Evolutionary conservation across 106 monocot species (phyloP), one percentile per base, ranked within the genome.

Genomic region (Phalaenopsis equestris): DNA sequence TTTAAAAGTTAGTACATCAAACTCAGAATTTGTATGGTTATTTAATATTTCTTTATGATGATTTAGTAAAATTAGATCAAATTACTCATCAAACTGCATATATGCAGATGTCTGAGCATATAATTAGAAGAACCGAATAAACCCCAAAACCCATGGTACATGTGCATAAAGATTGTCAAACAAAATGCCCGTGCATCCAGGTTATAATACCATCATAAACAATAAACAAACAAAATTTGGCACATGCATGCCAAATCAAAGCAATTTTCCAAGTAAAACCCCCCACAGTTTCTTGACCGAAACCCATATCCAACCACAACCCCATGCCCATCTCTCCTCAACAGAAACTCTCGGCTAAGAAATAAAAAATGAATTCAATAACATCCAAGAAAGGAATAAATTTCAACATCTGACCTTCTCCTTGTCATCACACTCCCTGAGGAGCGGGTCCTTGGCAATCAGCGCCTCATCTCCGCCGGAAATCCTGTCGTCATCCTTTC

Each of bases 361-460:
- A 21, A 61, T 61, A n/a, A n/a, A 21, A 61, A n/a, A 3, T 9
- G 5, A 37, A 17, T 9, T 41, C 19, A 42, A 75, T 19, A 42
- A 75, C 74, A 7, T 42, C 49, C 21, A 48, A 5, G 43, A 67
- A 84, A 67, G 57, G 18, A 18, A 21, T 67, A 38, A 39, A 16
- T 42, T 8, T 78, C 18, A 41, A 4, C 23, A 45, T 64, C 68
- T 46, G 78, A 91, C 91, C 91, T 91, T 89, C n/a, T 74, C 91
- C 91, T 91, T 89, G 47, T 79, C 89, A 68, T 89, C 90, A 12
- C 57, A 75, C 55, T 81, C 84, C 48, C 64, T 67, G n/a, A 79
- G 17, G 14, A 80, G 56, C 39, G 49, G 79, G 10, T 76, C 84
- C 10, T 21, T 67, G 16, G 7, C 73, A 46, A 8, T 45, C 79